Conservation (phyloP, 768 basidiomycete species). For the Lactarius trivialis region DNA sequence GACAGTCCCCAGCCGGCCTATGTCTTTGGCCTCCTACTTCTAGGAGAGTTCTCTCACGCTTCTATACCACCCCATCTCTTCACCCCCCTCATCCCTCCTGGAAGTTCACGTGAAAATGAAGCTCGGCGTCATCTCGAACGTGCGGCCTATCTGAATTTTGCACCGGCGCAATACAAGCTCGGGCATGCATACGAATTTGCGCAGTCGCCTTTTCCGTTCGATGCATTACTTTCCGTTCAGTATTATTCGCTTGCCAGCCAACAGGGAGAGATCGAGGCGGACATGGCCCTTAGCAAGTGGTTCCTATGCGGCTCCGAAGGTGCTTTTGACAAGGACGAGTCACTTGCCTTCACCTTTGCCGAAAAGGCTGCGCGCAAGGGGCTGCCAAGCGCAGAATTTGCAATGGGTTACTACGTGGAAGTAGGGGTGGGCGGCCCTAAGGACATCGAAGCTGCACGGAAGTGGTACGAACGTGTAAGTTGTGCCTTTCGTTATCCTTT, state of each 20-base stretch:
- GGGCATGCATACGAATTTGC: slow-evolving; percentile 93
- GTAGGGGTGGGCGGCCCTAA: slow-evolving; percentile 78
- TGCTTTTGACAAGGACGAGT: slow-evolving; percentile 81
- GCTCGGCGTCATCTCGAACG: slow-evolving; percentile 75
- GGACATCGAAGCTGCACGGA: slow-evolving; percentile 55
- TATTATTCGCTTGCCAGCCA: slow-evolving; percentile 82
- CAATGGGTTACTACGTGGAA: slow-evolving; percentile 92
- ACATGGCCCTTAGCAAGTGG: slow-evolving; percentile 97
- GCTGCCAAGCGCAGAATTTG: slow-evolving; percentile 82
- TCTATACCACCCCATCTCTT: slow-evolving; percentile 47
- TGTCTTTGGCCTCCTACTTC: slow-evolving; percentile 80
- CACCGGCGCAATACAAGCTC: slow-evolving; percentile 87
- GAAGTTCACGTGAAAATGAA: slow-evolving; percentile 45
- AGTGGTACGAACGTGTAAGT: slow-evolving; percentile 71
- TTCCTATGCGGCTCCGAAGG: slow-evolving; percentile 82
- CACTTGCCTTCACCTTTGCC: slow-evolving; percentile 81
- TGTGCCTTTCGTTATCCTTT: background rate
- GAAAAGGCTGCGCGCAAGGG: slow-evolving; percentile 76
- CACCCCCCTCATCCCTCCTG: slow-evolving; percentile 46
- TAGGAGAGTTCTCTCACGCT: slow-evolving; percentile 73
- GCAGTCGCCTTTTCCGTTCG: slow-evolving; percentile 75
- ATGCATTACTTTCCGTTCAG: slow-evolving; percentile 83
- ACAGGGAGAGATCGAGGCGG: slow-evolving; percentile 85
- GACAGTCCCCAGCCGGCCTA: slow-evolving; percentile 86
- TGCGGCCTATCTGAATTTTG: slow-evolving; percentile 78